Evolutionary conservation across 768 basidiomycete genomes (phyloP).

Genomic region (Hemileccinum impolitum): DNA sequence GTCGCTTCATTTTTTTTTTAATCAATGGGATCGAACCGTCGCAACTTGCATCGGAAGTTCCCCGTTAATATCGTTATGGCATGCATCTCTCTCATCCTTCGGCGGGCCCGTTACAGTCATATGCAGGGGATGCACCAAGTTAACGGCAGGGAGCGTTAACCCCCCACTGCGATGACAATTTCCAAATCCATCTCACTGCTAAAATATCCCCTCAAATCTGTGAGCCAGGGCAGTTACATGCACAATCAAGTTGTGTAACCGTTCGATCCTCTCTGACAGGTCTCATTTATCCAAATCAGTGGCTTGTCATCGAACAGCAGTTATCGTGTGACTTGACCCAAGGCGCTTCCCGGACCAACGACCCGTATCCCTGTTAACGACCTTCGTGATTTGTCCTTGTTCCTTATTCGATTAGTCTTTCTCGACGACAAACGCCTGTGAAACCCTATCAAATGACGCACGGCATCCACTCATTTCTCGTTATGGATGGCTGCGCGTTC

Average conservation of each 20-base stretch:
- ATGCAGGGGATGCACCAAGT: constrained; percentile 26
- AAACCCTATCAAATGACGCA: constrained; percentile 38
- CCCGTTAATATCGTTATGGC: constrained; percentile 32
- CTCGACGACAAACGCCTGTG: constrained; percentile 33
- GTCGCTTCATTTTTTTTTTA: too few species aligned
- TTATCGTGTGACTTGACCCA: constrained; percentile 23
- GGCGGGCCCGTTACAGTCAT: constrained; percentile 34
- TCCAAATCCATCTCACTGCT: constrained; percentile 20
- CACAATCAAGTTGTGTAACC: constrained; percentile 28
- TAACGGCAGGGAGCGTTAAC: constrained; percentile 27
- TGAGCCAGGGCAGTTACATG: constrained; percentile 26
- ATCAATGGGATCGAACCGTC: constrained; percentile 6
- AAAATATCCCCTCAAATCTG: constrained; percentile 18
- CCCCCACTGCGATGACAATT: constrained; percentile 13
- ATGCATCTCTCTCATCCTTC: constrained; percentile 17
- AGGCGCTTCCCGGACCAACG: constrained; percentile 16
- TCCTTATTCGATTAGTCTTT: constrained; percentile 35
- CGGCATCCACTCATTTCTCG: constrained; percentile 24
- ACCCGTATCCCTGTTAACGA: constrained; percentile 15
- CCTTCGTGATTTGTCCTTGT: constrained; percentile 16
- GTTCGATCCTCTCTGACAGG: constrained; percentile 22
- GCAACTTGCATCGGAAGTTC: constrained; percentile 16
- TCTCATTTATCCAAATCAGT: constrained; percentile 31
- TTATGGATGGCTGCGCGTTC: constrained; percentile 27
- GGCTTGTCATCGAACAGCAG: constrained; percentile 14